A percentile compares a stretch with the other conserved stretches of the same genome.
phyloP scores from a whole-genome alignment of 306 rosid genomes.

The Cucurbita pepo region DNA sequence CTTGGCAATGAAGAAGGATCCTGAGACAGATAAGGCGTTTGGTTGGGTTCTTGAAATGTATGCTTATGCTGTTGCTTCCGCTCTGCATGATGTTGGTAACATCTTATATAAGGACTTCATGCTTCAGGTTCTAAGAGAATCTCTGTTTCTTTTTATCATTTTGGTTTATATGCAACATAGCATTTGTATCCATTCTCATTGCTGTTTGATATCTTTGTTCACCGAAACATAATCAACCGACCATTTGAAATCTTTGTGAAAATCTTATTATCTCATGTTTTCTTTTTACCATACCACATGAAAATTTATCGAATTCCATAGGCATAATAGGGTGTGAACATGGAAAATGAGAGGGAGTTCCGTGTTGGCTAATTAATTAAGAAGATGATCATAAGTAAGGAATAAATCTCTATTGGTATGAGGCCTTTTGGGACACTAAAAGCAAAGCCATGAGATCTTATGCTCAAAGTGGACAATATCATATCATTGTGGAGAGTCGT shows the following conservation, averaged over 20 bases:
- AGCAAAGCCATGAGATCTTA: no score
- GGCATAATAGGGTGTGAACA: neutral
- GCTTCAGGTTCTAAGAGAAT: conserved; percentile 65
- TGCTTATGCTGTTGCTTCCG: conserved; percentile 90
- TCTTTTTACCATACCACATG: neutral
- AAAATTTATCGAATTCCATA: neutral
- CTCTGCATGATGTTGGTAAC: conserved; percentile 71
- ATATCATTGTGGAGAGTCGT: no score
- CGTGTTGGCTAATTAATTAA: no score
- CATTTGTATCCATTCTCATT: neutral
- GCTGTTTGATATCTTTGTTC: neutral
- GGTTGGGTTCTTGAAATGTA: conserved; percentile 99
- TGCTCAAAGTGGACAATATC: no score
- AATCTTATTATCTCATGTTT: neutral
- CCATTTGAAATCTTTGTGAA: neutral
- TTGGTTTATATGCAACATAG: no score
- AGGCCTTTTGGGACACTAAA: no score
- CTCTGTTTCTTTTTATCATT: neutral
- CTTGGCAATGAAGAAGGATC: conserved; percentile 96
- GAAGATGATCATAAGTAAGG: no score
- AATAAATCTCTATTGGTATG: no score
- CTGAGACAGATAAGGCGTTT: conserved; percentile 92
- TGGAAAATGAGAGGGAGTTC: neutral
- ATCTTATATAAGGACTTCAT: conserved; percentile 83
- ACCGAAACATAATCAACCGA: neutral